These are phyloP conservation scores for Phaeodactylum tricornutum DNA, from an alignment of 108 stramenopile species.

Conservation along the genomic window DNA sequence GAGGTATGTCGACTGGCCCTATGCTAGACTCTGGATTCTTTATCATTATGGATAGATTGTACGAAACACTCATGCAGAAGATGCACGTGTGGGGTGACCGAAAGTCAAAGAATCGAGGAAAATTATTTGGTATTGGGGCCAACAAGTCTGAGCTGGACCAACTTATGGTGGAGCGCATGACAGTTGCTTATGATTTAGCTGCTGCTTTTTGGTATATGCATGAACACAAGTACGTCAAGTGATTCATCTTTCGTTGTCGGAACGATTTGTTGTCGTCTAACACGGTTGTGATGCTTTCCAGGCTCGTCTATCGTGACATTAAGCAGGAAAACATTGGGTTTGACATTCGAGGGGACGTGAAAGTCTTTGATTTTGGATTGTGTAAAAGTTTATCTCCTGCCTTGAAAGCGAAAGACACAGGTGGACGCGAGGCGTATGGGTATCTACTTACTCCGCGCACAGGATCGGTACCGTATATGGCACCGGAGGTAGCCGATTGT, in stretches of 20 bases:
- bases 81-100: constrained; percentile 25
- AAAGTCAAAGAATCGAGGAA: constrained; percentile 13
- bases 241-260: neutral
- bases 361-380: constrained; percentile 60
- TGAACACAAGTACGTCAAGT: constrained; percentile 3
- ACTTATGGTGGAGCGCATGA: constrained; percentile 22
- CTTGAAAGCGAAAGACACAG: constrained; percentile 7
- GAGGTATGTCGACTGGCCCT: constrained; percentile 23
- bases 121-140: constrained; percentile 10
- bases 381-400: constrained; percentile 11
- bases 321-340: constrained; percentile 44
- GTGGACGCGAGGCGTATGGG: constrained; percentile 8
- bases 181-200: constrained; percentile 41
- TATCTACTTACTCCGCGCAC: constrained; percentile 23
- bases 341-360: constrained; percentile 38
- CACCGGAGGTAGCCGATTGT: constrained; percentile 51
- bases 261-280: neutral
- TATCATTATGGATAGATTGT: constrained; percentile 48
- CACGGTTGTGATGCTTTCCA: constrained; percentile 4
- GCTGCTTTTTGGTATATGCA: constrained; percentile 42
- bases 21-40: constrained; percentile 28
- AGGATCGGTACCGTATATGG: constrained; percentile 28
- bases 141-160: constrained; percentile 17
- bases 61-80: constrained; percentile 34
- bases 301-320: constrained; percentile 64